These are phyloP conservation scores for Globisporangium paroecandrum DNA, from an alignment of 352 stramenopile genomes.

Conservation along the genomic window DNA sequence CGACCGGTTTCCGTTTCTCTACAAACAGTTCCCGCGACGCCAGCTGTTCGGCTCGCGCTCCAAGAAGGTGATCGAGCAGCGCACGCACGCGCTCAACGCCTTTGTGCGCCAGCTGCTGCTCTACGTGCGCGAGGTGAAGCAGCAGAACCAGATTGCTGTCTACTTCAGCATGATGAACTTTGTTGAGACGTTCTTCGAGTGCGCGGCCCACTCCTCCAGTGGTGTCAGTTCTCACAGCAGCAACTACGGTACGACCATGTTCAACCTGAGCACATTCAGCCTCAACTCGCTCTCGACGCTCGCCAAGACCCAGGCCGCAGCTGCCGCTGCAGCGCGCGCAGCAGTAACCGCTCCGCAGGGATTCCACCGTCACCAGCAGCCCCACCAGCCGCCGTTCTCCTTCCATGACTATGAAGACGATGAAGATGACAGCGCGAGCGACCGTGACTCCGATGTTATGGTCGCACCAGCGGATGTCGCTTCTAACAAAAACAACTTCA, in stretches of 20 bases:
- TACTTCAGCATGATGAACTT: constrained; percentile 73
- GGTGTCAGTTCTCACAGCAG: not conserved
- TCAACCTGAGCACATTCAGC: constrained; percentile 8
- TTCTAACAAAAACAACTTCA: constrained; percentile 3
- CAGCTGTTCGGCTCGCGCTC: constrained; percentile 66
- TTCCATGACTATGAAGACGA: constrained; percentile 7
- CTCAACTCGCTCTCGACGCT: constrained; percentile 12
- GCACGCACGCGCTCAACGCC: constrained; percentile 50
- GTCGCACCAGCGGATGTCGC: not conserved
- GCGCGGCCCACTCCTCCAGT: constrained; percentile 26
- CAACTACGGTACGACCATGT: not conserved
- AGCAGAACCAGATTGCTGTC: constrained; percentile 59
- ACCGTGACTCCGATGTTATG: not conserved
- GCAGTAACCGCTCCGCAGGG: not conserved
- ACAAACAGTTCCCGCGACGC: constrained; percentile 61
- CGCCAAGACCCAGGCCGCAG: constrained; percentile 9
- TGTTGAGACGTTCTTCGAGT: constrained; percentile 66
- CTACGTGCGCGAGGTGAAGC: constrained; percentile 49
- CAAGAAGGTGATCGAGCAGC: constrained; percentile 67
- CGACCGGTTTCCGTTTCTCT: constrained; percentile 56
- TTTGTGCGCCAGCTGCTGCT: constrained; percentile 60
- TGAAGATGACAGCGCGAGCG: not conserved
- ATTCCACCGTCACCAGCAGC: not conserved
- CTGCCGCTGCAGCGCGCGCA: constrained; percentile 12
- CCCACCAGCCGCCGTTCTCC: not conserved